phyloP scores from a whole-genome alignment of 768 basidiomycete genomes.

The Lactifluus rugatus region DNA sequence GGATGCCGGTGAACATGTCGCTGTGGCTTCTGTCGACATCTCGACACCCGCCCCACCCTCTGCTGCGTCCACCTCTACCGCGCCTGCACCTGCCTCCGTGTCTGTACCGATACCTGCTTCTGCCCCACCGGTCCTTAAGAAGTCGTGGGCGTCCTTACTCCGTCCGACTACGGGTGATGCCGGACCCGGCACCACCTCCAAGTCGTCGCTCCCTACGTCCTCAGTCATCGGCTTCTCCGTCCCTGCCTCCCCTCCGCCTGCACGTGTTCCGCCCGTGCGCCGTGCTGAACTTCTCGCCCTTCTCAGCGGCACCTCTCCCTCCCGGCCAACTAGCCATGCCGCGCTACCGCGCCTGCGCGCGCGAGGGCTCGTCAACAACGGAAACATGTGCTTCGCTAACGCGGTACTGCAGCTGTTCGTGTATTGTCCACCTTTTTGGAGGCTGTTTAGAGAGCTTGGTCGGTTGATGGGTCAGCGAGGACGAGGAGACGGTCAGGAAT shows the following conservation, averaged over 20 bases:
- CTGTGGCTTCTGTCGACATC: background rate
- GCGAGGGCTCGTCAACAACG: constrained; percentile 84
- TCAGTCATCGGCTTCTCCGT: constrained; percentile 67
- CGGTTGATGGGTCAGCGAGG: constrained; percentile 31
- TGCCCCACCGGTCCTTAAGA: constrained; percentile 32
- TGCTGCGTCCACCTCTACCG: background rate
- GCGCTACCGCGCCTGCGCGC: constrained; percentile 40
- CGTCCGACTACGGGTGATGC: constrained; percentile 32
- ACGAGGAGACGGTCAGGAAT: constrained; percentile 25
- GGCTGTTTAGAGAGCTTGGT: constrained; percentile 64
- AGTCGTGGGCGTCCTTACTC: constrained; percentile 71
- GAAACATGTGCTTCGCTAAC: constrained; percentile 98
- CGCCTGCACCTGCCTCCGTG: background rate
- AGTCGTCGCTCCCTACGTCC: constrained; percentile 52
- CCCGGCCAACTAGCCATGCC: constrained; percentile 7
- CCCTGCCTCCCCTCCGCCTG: constrained; percentile 37
- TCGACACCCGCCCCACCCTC: background rate
- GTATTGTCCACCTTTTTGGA: constrained; percentile 81
- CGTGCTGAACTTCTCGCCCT: constrained; percentile 45
- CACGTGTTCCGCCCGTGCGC: constrained; percentile 20
- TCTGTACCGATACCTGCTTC: constrained; percentile 7
- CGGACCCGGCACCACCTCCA: constrained; percentile 27
- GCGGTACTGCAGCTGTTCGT: constrained; percentile 85
- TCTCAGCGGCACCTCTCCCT: constrained; percentile 35
- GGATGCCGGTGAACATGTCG: background rate